Base-by-base conservation (phyloP, 2,329 filamentous ascomycete genomes). In the Pseudomassariella vexata region DNA sequence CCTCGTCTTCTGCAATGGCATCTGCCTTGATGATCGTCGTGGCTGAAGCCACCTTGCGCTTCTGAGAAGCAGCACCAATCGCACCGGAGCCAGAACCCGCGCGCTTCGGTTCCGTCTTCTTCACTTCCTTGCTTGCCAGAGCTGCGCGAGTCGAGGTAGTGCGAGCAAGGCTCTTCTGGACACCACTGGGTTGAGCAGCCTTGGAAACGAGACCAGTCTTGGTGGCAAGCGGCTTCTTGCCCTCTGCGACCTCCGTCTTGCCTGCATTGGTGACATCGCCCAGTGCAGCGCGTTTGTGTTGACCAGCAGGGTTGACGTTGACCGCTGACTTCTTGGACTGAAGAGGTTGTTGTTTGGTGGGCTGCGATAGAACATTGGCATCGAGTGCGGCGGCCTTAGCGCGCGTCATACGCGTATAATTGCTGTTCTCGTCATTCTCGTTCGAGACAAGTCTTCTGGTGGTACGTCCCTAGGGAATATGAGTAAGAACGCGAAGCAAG, bases 181-280 rank as follows among this genome's bases (percentile, higher is more conserved):
- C 70, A 38, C 86, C 85, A n/a, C 80, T 84, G 36, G 85, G 79
- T 53, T 89, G 82, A 32, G 81, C 76, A 36, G 82, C 76, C 65
- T 95, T 95, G 28, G 87, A 86, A 24, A 86, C 75, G 18, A 89
- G 66, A 35, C 79, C 79, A 36, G 64, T 64, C 63, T 88, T 83
- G 53, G 67, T 69, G 24, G 62, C 62, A 22, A 67, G 57, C 27
- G 68, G 63, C 70, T 94, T 95, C 71, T 94, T 94, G 46, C 72
- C 76, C 35, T 85, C 83, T 41, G 70, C 66, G 5, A 62, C 69
- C 33, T 85, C 84, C 28, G 73, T 73, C 60, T 95, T 96, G 49
- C 79, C 79, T 42, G 94, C 83, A 65, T 98, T 98, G 75, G 88
- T 96, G 48, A 95, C 84, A 66, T 98, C 92, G 37, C 85, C 88